Evolutionary conservation across 2,329 filamentous ascomycete genomes (phyloP).

Genomic region (Sporothrix pallida): DNA sequence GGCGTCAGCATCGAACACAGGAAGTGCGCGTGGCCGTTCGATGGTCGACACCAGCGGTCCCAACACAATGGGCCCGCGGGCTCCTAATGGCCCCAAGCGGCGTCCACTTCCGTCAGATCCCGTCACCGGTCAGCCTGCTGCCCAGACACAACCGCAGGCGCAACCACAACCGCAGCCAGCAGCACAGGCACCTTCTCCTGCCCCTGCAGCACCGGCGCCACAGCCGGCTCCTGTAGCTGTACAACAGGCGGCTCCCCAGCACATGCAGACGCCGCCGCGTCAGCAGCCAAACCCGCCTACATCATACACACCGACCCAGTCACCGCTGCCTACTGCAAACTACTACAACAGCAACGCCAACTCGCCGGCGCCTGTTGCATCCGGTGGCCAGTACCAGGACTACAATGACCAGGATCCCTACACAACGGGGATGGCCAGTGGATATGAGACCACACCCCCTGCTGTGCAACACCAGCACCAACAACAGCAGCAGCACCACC

Average conservation of each 20-base stretch:
- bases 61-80: constrained; percentile 52
- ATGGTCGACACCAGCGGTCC: constrained; percentile 47
- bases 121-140: constrained; percentile 60
- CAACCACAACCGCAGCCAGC: constrained; percentile 43
- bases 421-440: constrained; percentile 43
- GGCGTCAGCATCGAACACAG: constrained; percentile 8
- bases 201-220: background rate
- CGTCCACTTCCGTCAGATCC: constrained; percentile 84
- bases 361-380: constrained; percentile 26
- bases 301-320: constrained; percentile 55
- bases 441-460: constrained; percentile 57
- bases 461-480: constrained; percentile 29
- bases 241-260: constrained; percentile 37
- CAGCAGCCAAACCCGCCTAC: constrained; percentile 52
- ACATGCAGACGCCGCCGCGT: constrained; percentile 42
- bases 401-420: constrained; percentile 33
- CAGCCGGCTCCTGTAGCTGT: background rate
- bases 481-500: constrained; percentile 14
- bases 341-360: constrained; percentile 29
- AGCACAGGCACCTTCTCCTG: constrained; percentile 51
- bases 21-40: constrained; percentile 29
- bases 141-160: constrained; percentile 42
- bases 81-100: constrained; percentile 65
- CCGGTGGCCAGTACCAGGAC: constrained; percentile 28
- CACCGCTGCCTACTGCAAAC: constrained; percentile 20